phyloP scores from a whole-genome alignment of 345 rosid genomes.

The Eucalyptus coolabah region DNA sequence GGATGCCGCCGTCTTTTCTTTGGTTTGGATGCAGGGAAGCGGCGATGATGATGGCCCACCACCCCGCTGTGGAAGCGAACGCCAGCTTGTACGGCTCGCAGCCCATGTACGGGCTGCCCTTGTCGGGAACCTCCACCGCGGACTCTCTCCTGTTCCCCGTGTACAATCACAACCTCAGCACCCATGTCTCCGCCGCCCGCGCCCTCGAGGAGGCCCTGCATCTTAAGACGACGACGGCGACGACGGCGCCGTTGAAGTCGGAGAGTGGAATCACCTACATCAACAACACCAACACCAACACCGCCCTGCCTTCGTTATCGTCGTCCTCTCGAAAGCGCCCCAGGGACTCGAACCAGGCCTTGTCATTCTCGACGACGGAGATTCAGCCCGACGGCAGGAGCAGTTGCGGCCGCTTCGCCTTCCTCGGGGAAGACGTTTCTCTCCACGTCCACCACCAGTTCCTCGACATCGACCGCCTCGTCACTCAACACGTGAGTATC shows the following conservation, averaged over 20 bases:
- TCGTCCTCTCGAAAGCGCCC: background rate
- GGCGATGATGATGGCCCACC: background rate
- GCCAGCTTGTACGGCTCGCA: background rate
- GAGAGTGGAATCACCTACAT: slow-evolving; percentile 1
- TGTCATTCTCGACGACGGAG: background rate
- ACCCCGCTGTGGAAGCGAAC: background rate
- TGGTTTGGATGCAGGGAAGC: background rate
- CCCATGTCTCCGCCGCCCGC: background rate
- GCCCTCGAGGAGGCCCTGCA: background rate
- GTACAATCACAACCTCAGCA: background rate
- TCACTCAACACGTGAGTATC: background rate
- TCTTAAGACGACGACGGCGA: background rate
- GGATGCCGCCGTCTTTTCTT: background rate
- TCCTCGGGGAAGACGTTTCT: background rate
- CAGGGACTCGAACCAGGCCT: background rate
- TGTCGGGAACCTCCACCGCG: background rate
- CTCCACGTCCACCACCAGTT: background rate
- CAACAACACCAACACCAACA: background rate
- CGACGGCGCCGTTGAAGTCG: background rate
- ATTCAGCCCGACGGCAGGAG: background rate
- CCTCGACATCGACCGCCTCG: background rate
- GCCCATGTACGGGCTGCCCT: background rate
- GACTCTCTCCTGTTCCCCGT: background rate
- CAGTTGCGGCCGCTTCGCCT: background rate
- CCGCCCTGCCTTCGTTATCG: background rate